Conservation (phyloP, 1,284 basidiomycete species). For the Phenoliferia sp. region DNA sequence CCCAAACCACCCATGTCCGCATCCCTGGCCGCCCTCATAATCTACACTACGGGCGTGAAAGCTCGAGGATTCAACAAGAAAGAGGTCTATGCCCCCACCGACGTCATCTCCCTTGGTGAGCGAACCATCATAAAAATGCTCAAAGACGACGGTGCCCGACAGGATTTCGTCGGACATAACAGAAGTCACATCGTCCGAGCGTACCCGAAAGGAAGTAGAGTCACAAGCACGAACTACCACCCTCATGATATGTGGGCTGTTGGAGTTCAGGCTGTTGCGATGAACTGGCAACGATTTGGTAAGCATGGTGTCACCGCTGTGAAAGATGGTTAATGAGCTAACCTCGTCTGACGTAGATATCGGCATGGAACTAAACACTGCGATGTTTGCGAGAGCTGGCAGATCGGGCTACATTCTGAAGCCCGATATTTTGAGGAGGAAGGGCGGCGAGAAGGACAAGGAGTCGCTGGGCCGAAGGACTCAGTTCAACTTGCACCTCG, state of each 20-base stretch:
- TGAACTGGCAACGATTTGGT: constrained; percentile 98
- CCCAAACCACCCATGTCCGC: constrained; percentile 56
- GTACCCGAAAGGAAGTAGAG: constrained; percentile 79
- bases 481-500: constrained; percentile 61
- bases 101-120: constrained; percentile 93
- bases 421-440: constrained; percentile 66
- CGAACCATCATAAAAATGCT: constrained; percentile 56
- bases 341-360: constrained; percentile 53
- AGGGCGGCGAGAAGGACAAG: constrained; percentile 51
- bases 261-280: constrained; percentile 87
- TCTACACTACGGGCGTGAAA: constrained; percentile 95
- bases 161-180: constrained; percentile 84
- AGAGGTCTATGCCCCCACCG: constrained; percentile 76
- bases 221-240: constrained; percentile 82
- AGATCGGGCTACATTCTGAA: constrained; percentile 86
- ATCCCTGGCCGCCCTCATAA: constrained; percentile 67
- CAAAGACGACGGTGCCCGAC: constrained; percentile 48
- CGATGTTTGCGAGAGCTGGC: constrained; percentile 88
- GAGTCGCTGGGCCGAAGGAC: constrained; percentile 55
- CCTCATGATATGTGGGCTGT: constrained; percentile 86
- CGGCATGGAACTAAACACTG: constrained; percentile 84
- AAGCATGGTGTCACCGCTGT: too few relatives aligned
- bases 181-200: constrained; percentile 77
- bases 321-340: too few relatives aligned
- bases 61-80: constrained; percentile 71